phyloP scores from a whole-genome alignment of 371 early-diverging fungal species.

The Rhizomucor pusillus region DNA sequence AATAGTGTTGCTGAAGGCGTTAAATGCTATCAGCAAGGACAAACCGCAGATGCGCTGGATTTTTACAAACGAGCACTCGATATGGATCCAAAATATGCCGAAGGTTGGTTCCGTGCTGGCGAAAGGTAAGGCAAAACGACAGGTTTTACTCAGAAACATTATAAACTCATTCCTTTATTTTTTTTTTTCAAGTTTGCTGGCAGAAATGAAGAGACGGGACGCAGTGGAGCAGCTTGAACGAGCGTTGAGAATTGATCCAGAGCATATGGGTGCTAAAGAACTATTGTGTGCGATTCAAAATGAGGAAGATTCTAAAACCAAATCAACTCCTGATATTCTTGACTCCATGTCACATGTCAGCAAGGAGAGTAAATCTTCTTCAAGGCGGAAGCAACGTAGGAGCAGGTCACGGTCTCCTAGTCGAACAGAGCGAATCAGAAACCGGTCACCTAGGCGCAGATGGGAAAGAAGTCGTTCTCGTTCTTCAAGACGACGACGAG shows the following conservation, averaged over 20 bases:
- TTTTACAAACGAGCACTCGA: slow-evolving; percentile 46
- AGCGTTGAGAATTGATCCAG: slow-evolving; percentile 29
- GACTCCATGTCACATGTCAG: neutral
- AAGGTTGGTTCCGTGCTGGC: slow-evolving; percentile 44
- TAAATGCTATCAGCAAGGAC: slow-evolving; percentile 24
- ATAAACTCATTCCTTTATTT: neutral
- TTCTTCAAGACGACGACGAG: neutral
- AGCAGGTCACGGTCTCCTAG: no score
- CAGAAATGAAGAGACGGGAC: slow-evolving; percentile 23
- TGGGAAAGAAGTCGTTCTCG: slow-evolving; percentile 24
- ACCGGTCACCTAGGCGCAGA: slow-evolving; percentile 12
- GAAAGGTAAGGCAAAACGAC: slow-evolving; percentile 31
- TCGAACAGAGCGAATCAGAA: slow-evolving; percentile 10
- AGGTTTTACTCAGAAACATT: neutral
- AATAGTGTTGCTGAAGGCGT: slow-evolving; percentile 43
- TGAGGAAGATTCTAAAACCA: no score
- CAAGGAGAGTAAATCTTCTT: neutral
- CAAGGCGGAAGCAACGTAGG: no score
- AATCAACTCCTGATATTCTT: slow-evolving; percentile 10
- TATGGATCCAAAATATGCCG: slow-evolving; percentile 53
- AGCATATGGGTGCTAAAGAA: slow-evolving; percentile 29
- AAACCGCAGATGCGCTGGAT: slow-evolving; percentile 34
- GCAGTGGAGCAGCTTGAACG: slow-evolving; percentile 35
- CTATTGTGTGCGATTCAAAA: slow-evolving; percentile 26
- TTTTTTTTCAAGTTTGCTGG: slow-evolving; percentile 22